A percentile compares a stretch with the other conserved stretches of the same genome.
Evolutionary conservation across 495 filamentous ascomycete genomes (phyloP).

Genomic region (Aspergillus bertholletiae): DNA sequence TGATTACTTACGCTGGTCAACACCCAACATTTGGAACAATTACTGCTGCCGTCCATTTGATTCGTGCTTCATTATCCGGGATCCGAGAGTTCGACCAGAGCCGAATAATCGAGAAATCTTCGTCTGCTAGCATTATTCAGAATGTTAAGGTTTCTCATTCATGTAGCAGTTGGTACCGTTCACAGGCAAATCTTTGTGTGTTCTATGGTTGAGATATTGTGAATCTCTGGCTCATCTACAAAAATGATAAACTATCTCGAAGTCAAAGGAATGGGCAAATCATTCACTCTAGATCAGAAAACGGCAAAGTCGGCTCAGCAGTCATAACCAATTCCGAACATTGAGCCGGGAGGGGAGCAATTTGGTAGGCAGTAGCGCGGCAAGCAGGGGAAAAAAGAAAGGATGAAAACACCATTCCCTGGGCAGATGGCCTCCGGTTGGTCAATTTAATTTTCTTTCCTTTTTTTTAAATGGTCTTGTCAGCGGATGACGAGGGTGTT

Average conservation of each 20-base stretch:
- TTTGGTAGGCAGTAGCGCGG: slow-evolving; percentile 23
- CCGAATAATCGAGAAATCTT: slow-evolving; percentile 6
- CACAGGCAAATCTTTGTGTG: neutral
- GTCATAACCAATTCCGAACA: slow-evolving; percentile 19
- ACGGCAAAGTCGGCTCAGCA: slow-evolving; percentile 20
- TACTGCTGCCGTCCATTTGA: slow-evolving; percentile 17
- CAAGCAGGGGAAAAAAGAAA: slow-evolving; percentile 19
- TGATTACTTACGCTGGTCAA: slow-evolving; percentile 4
- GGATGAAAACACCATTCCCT: slow-evolving; percentile 14
- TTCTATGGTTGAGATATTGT: neutral
- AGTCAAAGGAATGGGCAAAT: slow-evolving; percentile 5
- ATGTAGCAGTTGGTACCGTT: neutral
- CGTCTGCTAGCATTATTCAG: slow-evolving; percentile 1
- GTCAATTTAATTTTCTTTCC: slow-evolving; percentile 1
- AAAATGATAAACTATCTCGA: neutral
- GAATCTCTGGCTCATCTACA: neutral
- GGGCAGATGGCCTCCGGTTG: slow-evolving; percentile 7
- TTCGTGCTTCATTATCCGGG: slow-evolving; percentile 19
- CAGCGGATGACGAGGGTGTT: slow-evolving; percentile 9
- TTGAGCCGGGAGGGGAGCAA: slow-evolving; percentile 14
- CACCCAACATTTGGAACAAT: slow-evolving; percentile 17
- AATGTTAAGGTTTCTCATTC: neutral
- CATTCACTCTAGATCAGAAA: slow-evolving; percentile 11
- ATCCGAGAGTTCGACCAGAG: slow-evolving; percentile 19
- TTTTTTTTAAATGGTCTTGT: slow-evolving; percentile 6